Percentiles rank a stretch among this genome's conserved stretches.
These are phyloP conservation scores for Cucumis melo DNA, from an alignment of 306 rosid genomes.

Conservation along the genomic window DNA sequence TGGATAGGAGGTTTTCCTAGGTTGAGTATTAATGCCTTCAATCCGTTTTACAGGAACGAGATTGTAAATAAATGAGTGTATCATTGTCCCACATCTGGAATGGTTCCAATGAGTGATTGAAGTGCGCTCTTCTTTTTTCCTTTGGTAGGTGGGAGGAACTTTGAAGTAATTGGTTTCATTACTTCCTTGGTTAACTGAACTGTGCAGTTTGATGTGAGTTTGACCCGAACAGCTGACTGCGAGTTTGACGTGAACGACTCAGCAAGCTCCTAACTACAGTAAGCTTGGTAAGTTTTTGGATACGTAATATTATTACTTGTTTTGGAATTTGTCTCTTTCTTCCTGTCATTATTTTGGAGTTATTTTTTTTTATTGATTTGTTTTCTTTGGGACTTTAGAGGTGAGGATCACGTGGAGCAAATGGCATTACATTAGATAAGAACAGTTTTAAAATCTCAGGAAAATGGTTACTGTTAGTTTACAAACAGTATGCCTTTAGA, in stretches of 20 bases:
- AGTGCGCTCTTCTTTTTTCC: neutral
- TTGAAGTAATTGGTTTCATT: too few relatives aligned
- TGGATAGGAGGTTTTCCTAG: neutral
- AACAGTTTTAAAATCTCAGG: neutral
- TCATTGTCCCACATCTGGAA: neutral
- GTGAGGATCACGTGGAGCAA: neutral
- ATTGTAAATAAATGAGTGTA: neutral
- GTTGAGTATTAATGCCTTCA: neutral
- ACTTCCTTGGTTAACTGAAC: neutral
- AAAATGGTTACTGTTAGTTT: neutral
- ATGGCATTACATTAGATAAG: neutral
- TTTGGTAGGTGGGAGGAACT: neutral
- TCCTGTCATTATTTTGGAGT: too few relatives aligned
- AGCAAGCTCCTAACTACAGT: too few relatives aligned
- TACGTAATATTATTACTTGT: too few relatives aligned
- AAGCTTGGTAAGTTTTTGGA: too few relatives aligned
- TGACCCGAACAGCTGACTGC: too few relatives aligned
- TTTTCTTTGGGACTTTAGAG: too few relatives aligned
- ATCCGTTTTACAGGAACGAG: neutral
- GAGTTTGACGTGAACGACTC: too few relatives aligned
- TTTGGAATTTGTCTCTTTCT: too few relatives aligned
- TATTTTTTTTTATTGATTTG: too few relatives aligned
- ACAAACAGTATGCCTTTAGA: neutral
- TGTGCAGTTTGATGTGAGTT: too few relatives aligned
- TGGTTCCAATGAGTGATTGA: neutral